phyloP scores from a whole-genome alignment of 1,284 basidiomycete species.

The Athelia psychrophila region DNA sequence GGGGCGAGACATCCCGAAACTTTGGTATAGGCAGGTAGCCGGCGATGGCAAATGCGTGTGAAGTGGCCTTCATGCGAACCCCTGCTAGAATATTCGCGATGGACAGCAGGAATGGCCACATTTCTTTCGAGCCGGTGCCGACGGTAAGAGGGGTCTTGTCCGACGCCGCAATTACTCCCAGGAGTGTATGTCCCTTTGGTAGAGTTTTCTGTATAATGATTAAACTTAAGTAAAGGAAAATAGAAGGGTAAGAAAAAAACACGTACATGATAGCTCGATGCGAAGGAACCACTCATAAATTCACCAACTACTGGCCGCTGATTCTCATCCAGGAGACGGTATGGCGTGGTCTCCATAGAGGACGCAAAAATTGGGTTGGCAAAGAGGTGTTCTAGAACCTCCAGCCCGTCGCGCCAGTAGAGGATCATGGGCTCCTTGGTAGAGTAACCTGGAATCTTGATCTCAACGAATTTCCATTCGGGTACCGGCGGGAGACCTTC shows the following conservation, averaged over 20 bases:
- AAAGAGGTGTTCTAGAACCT: conserved; percentile 4
- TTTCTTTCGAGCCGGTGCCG: conserved; percentile 24
- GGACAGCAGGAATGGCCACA: conserved; percentile 31
- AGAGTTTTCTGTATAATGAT: conserved; percentile 18
- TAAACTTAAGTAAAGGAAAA: conserved; percentile 3
- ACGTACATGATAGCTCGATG: conserved; percentile 11
- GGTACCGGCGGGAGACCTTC: conserved; percentile 25
- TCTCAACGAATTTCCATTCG: conserved; percentile 16
- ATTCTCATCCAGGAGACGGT: not conserved
- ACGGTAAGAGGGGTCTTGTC: conserved; percentile 31
- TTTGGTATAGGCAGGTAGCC: conserved; percentile 27
- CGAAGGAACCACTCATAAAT: conserved; percentile 1
- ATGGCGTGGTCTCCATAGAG: conserved; percentile 17
- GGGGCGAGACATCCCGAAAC: conserved; percentile 12
- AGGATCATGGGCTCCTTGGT: conserved; percentile 19
- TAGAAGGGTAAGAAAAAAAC: conserved; percentile 1
- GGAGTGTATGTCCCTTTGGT: conserved; percentile 23
- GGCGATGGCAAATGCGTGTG: conserved; percentile 24
- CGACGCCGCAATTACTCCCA: conserved; percentile 26
- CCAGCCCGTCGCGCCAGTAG: conserved; percentile 20
- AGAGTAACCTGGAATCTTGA: conserved; percentile 6
- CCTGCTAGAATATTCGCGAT: conserved; percentile 29
- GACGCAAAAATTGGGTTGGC: conserved; percentile 8
- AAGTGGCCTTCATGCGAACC: conserved; percentile 24
- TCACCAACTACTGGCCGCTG: not conserved